Percentiles rank a stretch among this genome's conserved stretches.
Conservation (phyloP, 768 basidiomycete species). For the Pisolithus sp. region DNA sequence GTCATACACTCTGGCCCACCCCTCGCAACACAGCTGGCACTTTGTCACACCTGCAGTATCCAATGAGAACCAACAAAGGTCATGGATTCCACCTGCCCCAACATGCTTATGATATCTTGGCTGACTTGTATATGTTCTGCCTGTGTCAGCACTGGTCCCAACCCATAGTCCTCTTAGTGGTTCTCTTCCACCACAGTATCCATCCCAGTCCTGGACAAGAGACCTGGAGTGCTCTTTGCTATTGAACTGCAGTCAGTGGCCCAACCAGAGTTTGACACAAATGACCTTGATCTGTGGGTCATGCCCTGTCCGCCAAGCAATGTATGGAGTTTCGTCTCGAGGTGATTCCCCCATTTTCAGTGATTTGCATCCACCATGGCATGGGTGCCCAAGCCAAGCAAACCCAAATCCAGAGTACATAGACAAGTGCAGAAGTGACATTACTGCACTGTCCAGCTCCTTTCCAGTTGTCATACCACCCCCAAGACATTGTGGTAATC, state of each 20-base stretch:
- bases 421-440: slow-evolving; percentile 29
- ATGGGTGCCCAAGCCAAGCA: slow-evolving; percentile 30
- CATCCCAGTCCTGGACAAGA: slow-evolving; percentile 20
- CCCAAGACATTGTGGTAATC: slow-evolving; percentile 50
- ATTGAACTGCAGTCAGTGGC: slow-evolving; percentile 24
- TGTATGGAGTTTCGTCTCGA: slow-evolving; percentile 21
- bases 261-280: slow-evolving; percentile 21
- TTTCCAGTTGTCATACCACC: slow-evolving; percentile 47
- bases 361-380: slow-evolving; percentile 25
- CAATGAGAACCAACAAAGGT: slow-evolving; percentile 19
- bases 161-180: slow-evolving; percentile 21
- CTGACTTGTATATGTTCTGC: slow-evolving; percentile 24
- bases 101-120: slow-evolving; percentile 24
- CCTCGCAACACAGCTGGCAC: slow-evolving; percentile 15
- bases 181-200: slow-evolving; percentile 21
- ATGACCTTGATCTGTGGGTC: slow-evolving; percentile 18
- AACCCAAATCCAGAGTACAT: slow-evolving; percentile 35
- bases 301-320: slow-evolving; percentile 24
- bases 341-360: slow-evolving; percentile 27
- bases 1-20: slow-evolving; percentile 27
- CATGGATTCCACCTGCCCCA: slow-evolving; percentile 20
- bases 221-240: slow-evolving; percentile 26
- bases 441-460: slow-evolving; percentile 19
- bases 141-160: slow-evolving; percentile 23
- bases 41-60: slow-evolving; percentile 19